These are phyloP conservation scores for Pythium phragmitis DNA, from an alignment of 352 stramenopile species.

Conservation along the genomic window DNA sequence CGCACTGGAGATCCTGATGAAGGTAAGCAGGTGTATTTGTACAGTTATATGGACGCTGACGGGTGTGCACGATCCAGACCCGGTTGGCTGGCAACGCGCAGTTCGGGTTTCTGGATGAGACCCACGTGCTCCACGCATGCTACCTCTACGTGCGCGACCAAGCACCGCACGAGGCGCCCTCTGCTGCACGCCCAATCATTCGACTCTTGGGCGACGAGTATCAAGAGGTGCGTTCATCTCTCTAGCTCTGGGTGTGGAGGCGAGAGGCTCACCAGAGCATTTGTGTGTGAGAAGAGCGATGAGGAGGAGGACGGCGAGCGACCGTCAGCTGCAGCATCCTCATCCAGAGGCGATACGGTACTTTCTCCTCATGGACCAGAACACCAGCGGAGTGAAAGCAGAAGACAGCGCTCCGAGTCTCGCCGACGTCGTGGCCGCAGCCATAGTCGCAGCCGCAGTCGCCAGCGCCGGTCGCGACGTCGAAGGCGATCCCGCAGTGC, in stretches of 20 bases:
- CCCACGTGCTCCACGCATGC: slow-evolving; percentile 14
- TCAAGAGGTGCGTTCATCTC: not conserved
- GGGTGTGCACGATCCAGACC: not conserved
- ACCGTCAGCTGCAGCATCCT: not conserved
- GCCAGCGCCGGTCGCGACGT: not conserved
- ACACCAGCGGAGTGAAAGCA: not conserved
- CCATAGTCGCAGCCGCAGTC: not conserved
- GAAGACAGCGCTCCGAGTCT: not conserved
- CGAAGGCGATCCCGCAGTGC: not conserved
- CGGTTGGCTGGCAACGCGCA: not conserved
- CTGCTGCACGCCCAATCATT: not conserved
- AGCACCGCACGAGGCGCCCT: not conserved
- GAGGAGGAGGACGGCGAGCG: not conserved
- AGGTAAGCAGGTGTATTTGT: not conserved
- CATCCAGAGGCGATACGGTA: not conserved
- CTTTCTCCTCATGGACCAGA: not conserved
- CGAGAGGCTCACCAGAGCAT: not conserved
- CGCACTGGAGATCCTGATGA: slow-evolving; percentile 22
- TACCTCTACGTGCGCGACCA: slow-evolving; percentile 14
- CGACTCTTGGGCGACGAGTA: slow-evolving; percentile 16
- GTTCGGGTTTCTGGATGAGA: slow-evolving; percentile 13
- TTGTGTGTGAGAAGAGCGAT: slow-evolving; percentile 1
- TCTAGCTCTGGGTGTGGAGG: not conserved
- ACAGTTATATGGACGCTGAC: not conserved
- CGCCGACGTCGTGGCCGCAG: not conserved